Percentiles rank a stretch among this genome's conserved stretches.
Evolutionary conservation across 768 basidiomycete genomes (phyloP).

Genomic region (Coprinopsis cinerea): DNA sequence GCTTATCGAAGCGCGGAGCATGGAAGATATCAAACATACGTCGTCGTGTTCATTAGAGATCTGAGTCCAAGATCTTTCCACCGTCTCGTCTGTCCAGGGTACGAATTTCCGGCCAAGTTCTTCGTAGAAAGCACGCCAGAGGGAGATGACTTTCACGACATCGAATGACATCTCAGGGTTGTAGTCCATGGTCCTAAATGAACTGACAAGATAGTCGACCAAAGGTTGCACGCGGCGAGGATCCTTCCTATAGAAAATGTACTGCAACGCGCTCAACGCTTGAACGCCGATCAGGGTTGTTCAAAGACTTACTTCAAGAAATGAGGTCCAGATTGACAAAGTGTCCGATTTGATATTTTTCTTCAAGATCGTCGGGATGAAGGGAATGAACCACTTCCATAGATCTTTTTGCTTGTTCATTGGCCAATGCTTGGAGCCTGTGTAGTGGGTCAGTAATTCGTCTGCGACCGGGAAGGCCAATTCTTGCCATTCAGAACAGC

Average conservation of each 20-base stretch:
- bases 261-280: constrained; percentile 34
- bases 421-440: constrained; percentile 87
- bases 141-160: constrained; percentile 59
- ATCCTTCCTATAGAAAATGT: constrained; percentile 73
- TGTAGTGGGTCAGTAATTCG: constrained; percentile 13
- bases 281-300: not conserved
- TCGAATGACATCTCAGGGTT: constrained; percentile 81
- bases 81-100: constrained; percentile 66
- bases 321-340: constrained; percentile 70
- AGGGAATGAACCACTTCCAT: constrained; percentile 78
- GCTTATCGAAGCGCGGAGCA: constrained; percentile 4
- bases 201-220: constrained; percentile 63
- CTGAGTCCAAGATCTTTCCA: constrained; percentile 65
- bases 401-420: constrained; percentile 56
- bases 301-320: constrained; percentile 51
- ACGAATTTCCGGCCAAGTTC: constrained; percentile 76
- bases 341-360: constrained; percentile 80
- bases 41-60: constrained; percentile 77
- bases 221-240: constrained; percentile 78
- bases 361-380: constrained; percentile 59
- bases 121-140: constrained; percentile 68
- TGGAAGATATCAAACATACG: constrained; percentile 31
- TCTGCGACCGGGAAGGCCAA: not conserved
- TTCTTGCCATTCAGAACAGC: constrained; percentile 56
- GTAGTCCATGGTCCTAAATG: constrained; percentile 66